Conservation (phyloP, 805 yeast genomes). For the Kazachstania africana region DNA sequence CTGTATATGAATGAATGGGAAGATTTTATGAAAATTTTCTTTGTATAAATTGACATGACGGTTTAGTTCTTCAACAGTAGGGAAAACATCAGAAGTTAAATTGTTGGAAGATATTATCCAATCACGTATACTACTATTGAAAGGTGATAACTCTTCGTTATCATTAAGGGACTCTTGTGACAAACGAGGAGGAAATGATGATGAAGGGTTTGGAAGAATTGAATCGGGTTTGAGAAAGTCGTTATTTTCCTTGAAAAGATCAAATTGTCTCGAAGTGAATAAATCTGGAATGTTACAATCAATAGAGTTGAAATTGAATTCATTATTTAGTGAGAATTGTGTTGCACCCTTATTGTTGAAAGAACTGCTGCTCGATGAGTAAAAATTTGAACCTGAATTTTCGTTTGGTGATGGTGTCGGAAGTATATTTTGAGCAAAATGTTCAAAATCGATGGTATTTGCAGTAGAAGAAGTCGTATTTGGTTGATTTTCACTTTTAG, state of each 20-base stretch:
- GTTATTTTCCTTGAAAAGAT: conserved; percentile 34
- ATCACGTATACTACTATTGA: conserved; percentile 37
- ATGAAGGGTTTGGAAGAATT: neutral
- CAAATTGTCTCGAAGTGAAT: conserved; percentile 56
- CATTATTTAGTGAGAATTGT: neutral
- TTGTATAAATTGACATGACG: conserved; percentile 65
- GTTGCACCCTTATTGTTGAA: neutral
- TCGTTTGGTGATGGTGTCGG: neutral
- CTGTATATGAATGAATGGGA: conserved; percentile 54
- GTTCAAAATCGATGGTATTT: no score
- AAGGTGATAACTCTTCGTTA: neutral
- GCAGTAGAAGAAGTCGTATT: neutral
- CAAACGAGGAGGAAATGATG: neutral
- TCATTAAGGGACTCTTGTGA: neutral
- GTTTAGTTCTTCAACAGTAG: conserved; percentile 65
- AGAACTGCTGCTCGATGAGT: neutral
- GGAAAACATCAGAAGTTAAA: conserved; percentile 50
- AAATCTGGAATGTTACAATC: conserved; percentile 40
- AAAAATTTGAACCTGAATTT: neutral
- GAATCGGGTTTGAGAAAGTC: conserved; percentile 5
- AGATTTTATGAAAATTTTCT: conserved; percentile 66
- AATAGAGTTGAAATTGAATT: neutral
- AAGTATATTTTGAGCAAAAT: neutral
- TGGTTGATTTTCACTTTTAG: conserved; percentile 4
- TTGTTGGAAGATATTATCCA: conserved; percentile 44